Base-by-base conservation (phyloP, 768 basidiomycete genomes). In the Suillus occidentalis region DNA sequence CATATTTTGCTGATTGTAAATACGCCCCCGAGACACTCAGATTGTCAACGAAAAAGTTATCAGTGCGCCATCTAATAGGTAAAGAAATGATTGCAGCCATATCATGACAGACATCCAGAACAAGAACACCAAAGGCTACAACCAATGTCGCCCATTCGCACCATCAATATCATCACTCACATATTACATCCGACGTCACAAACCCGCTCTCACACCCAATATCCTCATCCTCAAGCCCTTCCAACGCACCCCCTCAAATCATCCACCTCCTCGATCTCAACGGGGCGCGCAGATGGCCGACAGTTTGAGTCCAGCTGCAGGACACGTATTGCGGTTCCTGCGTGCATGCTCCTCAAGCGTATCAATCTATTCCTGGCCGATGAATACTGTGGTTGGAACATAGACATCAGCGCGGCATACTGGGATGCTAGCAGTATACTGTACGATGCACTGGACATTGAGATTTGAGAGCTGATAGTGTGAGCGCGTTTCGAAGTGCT, bases 201-300 rank as follows among this genome's bases (percentile, higher is more conserved):
- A 31, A 53, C 28, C 28, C 28, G 28, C 28, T 28, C 28, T 28
- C 28, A 28, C 28, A 28, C 13, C 18, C 31, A 53, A 28, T 53
- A 62, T 42, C 68, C 3, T 83, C 85, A 18, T 70, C 74, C 67
- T 83, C 80, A 62, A 95, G 75, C 13, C 91, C 92, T 69, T 84
- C 82, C 70, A 76, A 78, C 95, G 94, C 31, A 34, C 50, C 3
- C 50, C 50, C 28, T 53, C 58, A 98, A 73, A 79, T 99, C 96
- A 28, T 91, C 89, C 28, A 28, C 28, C 28, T 28, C 28, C 28
- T 28, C 28, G 28, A 28, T 28, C 28, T 28, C 28, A 28, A 28
- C 28, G 28, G 3, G 28, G 28, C 28, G 28, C 28, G 28, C 28
- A 28, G 28, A 28, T 3, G 28, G 28, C 28, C 28, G 28, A 28